Base-by-base conservation (phyloP, 208 protist species). In the Phytomonas francai region DNA sequence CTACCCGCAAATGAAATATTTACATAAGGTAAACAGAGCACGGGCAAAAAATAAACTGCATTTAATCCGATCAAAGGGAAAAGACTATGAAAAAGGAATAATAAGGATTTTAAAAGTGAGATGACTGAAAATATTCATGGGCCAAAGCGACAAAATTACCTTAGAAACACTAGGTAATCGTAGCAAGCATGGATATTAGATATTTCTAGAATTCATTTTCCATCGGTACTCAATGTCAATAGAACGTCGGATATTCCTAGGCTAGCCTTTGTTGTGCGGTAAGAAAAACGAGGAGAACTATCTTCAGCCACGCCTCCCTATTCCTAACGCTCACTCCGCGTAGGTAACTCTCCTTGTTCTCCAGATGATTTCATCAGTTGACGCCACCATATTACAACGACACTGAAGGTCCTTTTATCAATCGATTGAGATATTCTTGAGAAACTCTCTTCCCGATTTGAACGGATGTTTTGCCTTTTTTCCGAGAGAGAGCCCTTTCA, bases 51-150 rank as follows among this genome's bases (percentile, higher is more conserved):
- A 67, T 39, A 27, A 5, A 22, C 30, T 59, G 19, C 32, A 34
- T 72, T 54, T 65, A 57, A 65, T 32, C 33, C 42, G 32, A 34
- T 33, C n/a, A 33, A 31, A 59, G 56, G 60, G 22, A 27, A 16
- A n/a, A 59, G 19, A 56, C 9, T 60, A 72, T 28, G 11, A 65
- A 59, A 59, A 12, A 19, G 36, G 1, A 29, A 32, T 33, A 59
- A 65, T 58, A 62, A 62, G 14, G 34, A 42, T 57, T 22, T 27
- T 27, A 62, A 62, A 22, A 62, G 16, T 62, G 14, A 42, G 9
- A 62, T 22, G 14, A 62, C 14, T 62, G 14, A 62, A 39, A 22
- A 62, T 42, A 1, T 22, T 62, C 2, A 62, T 62, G 58, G 22
- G 25, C 49, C 22, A 42, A 22, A 22, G 4, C 16, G 16, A 19